Conservation (phyloP, 768 basidiomycete species). For the Trametes gibbosa region DNA sequence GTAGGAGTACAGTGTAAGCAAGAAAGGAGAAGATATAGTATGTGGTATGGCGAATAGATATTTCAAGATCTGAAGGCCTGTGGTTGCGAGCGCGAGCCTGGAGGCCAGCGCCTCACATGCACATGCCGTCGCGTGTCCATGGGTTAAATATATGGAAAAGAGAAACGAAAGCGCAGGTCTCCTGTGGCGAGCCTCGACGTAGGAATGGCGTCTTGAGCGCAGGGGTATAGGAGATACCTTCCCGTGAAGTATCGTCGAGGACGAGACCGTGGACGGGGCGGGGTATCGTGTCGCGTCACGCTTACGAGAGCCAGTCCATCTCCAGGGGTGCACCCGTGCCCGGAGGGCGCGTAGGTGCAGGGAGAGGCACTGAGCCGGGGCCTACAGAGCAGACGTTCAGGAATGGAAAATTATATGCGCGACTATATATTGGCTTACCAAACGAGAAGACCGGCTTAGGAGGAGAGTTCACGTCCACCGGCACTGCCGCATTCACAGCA, state of each 20-base stretch:
- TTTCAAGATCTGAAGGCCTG: neutral
- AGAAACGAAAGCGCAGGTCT: neutral
- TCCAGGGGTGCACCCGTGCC: neutral
- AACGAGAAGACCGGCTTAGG: slow-evolving; percentile 3
- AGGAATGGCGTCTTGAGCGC: neutral
- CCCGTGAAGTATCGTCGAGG: neutral
- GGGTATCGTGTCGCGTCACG: neutral
- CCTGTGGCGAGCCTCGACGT: neutral
- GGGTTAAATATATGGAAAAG: neutral
- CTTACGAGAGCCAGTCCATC: neutral
- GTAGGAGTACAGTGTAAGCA: neutral
- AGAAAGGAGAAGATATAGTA: neutral
- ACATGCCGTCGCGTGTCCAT: neutral
- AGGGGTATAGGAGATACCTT: neutral
- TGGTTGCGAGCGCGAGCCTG: neutral
- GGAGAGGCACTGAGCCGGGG: neutral
- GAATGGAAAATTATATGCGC: neutral
- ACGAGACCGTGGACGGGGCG: neutral
- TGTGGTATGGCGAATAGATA: neutral
- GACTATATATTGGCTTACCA: neutral
- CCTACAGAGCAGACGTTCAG: neutral
- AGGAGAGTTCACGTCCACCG: neutral
- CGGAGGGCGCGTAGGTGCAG: neutral
- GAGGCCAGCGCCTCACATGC: no score
- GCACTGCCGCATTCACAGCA: neutral